Conservation (phyloP, 106 monocot species). For the Agapanthus africanus region DNA sequence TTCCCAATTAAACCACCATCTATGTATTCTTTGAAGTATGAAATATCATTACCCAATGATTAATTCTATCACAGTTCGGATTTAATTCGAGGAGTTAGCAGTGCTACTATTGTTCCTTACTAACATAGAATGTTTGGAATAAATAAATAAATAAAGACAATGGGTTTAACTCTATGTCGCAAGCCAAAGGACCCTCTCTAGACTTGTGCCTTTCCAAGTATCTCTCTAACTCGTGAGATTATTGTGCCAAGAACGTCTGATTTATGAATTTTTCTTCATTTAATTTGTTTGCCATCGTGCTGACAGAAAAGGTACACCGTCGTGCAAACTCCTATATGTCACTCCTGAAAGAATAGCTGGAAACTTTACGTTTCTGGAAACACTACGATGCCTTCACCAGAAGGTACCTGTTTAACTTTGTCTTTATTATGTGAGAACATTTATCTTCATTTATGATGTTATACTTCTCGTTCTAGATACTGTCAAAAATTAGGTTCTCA, state of each 20-base stretch:
- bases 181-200: too few relatives aligned
- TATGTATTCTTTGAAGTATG: background rate
- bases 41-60: background rate
- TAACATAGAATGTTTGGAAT: too few relatives aligned
- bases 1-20: background rate
- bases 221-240: too few relatives aligned
- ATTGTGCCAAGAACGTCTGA: background rate
- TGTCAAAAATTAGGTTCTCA: constrained; percentile 11
- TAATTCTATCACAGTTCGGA: background rate
- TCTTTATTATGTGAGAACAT: background rate
- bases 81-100: background rate
- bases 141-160: too few relatives aligned
- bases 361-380: constrained; percentile 52
- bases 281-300: background rate
- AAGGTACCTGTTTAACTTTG: constrained; percentile 47
- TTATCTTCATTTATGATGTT: background rate
- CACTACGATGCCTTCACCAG: constrained; percentile 50
- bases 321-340: constrained; percentile 90
- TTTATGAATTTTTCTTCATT: background rate
- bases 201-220: too few relatives aligned
- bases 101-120: too few relatives aligned
- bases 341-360: constrained; percentile 93
- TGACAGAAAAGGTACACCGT: constrained; percentile 64
- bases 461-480: background rate
- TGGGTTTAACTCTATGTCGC: too few relatives aligned